Evolutionary conservation across 495 filamentous ascomycete genomes (phyloP), one percentile per base, ranked within the genome.

Genomic region (Hypoxylon crocopeplum): DNA sequence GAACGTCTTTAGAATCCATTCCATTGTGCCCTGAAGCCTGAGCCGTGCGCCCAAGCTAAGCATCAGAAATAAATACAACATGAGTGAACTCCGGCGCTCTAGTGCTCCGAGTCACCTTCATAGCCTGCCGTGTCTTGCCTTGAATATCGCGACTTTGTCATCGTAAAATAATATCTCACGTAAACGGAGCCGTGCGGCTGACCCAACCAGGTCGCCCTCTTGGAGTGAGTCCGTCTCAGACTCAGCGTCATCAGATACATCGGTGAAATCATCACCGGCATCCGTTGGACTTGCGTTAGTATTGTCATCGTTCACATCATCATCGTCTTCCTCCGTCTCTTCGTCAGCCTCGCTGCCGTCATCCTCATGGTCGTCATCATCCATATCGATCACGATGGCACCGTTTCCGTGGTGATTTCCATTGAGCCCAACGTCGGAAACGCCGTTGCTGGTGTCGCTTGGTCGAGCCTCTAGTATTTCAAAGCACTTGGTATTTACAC

Each of bases 161-260:
- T 95, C 92, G 63, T 92, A 93, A 72, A 92, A 96, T 59, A 92
- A 73, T 63, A 96, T 95, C 79, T 95, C 89, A 58, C 90, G 81
- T 59, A 96, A 70, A 48, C 86, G 77, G 16, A 96, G 81, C 38
- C 79, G 80, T 36, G 82, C 75, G 17, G 75, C 77, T 48, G 77
- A 80, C 49, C 59, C 54, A 47, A 67, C 71, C 40, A 75, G 75
- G 24, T 79, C 73, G 13, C 65, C 68, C 42, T 77, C 72, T 32
- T 74, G 71, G 13, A 73, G 77, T 7, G 77, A 78, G 46, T 84
- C 80, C n/a, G 84, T 79, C n/a, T 86, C 82, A 8, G 78, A 78
- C 29, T 75, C 68, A 19, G 79, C 80, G n/a, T 86, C 83, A 11
- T 86, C 81, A 5, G 77, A 78, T 8, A 70, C 67, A n/a, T 82